Evolutionary conservation across 2,329 filamentous ascomycete genomes (phyloP), one percentile per base, ranked within the genome.

Genomic region (Penicillium aurantiogriseum): DNA sequence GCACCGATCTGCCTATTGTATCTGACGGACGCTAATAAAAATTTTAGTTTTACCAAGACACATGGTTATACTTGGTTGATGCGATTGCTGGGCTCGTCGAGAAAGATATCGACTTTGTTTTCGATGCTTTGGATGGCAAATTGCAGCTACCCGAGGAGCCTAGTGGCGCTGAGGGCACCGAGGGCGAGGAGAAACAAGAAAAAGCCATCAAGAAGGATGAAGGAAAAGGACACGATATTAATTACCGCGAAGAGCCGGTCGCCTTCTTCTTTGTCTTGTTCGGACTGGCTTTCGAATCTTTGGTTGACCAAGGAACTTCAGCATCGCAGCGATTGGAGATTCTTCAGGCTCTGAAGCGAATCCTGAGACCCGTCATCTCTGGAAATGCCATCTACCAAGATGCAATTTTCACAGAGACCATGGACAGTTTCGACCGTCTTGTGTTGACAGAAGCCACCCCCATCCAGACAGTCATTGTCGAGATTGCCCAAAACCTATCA

Each of bases 231-330:
- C 82, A 87, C 48, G 90, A 93, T 63, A 97, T 99, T 77, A 97
- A 97, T 74, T 99, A 99, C 72, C 90, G 94, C 47, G 93, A 97
- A 69, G 94, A 99, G 72, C 94, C 94, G 0, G 91, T 97, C 1
- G 94, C 94, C 0, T 99, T 99, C 81, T 99, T 99, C 80, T 99
- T 99, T 69, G 93, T 99, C 15, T 83, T 99, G 0, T 99, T 97
- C 67, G 94, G 94, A 11, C 88, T 99, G 56, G 92, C 93, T 0
- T 97, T 99, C 66, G 95, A 99, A 76, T 93, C 95, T 19, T 83
- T 99, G 23, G 93, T 93, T 8, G 91, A 91, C 7, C 87, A 92
- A 46, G 88, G 89, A 5, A 83, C 85, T 23, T 87, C 89, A 64
- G 81, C 87, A 11, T 81, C 92, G 63, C 91, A 96, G 71, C 91